Conservation (phyloP, 2,329 filamentous ascomycete genomes). For the Fusarium foetens region DNA sequence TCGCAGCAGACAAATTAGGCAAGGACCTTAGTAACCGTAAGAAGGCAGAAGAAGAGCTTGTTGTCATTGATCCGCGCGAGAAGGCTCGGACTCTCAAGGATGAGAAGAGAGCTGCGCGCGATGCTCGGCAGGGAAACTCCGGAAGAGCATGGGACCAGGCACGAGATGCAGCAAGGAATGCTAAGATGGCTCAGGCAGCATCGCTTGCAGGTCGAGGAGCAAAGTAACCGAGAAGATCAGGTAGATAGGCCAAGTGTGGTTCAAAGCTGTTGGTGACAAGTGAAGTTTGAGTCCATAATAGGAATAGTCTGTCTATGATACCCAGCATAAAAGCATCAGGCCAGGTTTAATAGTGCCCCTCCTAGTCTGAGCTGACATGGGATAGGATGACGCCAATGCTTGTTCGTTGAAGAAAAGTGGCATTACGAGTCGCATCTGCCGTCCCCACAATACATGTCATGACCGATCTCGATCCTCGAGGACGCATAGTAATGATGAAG, state of each 20-base stretch:
- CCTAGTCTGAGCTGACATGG: constrained; percentile 6
- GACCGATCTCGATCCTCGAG: constrained; percentile 11
- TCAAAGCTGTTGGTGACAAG: constrained; percentile 9
- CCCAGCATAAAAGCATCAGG: constrained; percentile 25
- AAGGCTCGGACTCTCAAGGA: constrained; percentile 78
- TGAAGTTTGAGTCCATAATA: constrained; percentile 17
- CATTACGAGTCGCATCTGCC: constrained; percentile 26
- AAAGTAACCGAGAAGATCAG: constrained; percentile 49
- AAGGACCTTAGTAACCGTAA: constrained; percentile 92
- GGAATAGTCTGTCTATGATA: constrained; percentile 35
- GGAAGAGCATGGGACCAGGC: constrained; percentile 67
- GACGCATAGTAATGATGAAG: constrained; percentile 11
- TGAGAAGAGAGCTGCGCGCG: constrained; percentile 69
- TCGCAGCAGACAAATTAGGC: constrained; percentile 88
- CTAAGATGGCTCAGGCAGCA: constrained; percentile 63
- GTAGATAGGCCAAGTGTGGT: constrained; percentile 11
- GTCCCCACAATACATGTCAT: constrained; percentile 32
- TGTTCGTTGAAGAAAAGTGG: constrained; percentile 30
- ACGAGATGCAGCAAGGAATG: constrained; percentile 62
- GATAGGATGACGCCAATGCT: constrained; percentile 23
- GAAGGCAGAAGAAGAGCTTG: constrained; percentile 89
- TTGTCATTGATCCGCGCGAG: constrained; percentile 92
- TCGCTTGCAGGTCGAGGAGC: constrained; percentile 67
- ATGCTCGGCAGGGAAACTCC: constrained; percentile 61
- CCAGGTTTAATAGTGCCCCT: constrained; percentile 27